Base-by-base conservation (phyloP, 2,329 filamentous ascomycete genomes). In the Fusarium mangiferae region DNA sequence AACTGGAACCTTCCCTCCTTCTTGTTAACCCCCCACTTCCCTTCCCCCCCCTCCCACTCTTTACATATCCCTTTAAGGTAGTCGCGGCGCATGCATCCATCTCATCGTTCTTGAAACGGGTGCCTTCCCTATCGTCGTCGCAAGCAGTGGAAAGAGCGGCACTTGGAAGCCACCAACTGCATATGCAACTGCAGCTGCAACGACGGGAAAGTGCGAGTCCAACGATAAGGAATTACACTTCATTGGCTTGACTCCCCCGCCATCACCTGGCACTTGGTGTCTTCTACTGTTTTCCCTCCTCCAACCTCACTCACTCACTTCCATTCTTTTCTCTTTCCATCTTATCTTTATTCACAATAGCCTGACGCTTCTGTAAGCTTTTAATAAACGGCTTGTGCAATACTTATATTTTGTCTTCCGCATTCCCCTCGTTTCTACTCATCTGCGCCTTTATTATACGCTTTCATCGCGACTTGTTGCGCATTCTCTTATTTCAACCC, bases 1-100 rank as follows among this genome's bases (percentile, higher is more conserved):
- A 58, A 62, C 72, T 74, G 71, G 72, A 74, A 74, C 71, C 68
- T 74, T 75, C 72, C 60, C 71, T 72, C 68, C 26, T 22, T 22
- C 28, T 51, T 36, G 24, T 22, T 24, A 17, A 15, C 49, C 54
- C 66, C 57, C 67, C 71, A 66, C 52, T 74, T 60, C 28, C 30
- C 49, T 42, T 26, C 28, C 36, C 41, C 6, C 46, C 39, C 36
- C 41, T 51, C 38, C 42, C 30, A 24, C 48, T 33, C 38, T 58
- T n/a, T 45, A 22, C 11, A 60, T 39, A 46, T 36, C 64, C 65
- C 45, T 61, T 52, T 51, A 42, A 67, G 52, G 52, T 66, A 68
- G 54, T 52, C 65, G 52, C 45, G 52, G 39, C 35, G 44, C 57
- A 42, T 65, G 28, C 48, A 33, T 52, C 30, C 48, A 52, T 52